Conservation (phyloP, 108 stramenopile genomes). For the Skeletonema marinoi region DNA sequence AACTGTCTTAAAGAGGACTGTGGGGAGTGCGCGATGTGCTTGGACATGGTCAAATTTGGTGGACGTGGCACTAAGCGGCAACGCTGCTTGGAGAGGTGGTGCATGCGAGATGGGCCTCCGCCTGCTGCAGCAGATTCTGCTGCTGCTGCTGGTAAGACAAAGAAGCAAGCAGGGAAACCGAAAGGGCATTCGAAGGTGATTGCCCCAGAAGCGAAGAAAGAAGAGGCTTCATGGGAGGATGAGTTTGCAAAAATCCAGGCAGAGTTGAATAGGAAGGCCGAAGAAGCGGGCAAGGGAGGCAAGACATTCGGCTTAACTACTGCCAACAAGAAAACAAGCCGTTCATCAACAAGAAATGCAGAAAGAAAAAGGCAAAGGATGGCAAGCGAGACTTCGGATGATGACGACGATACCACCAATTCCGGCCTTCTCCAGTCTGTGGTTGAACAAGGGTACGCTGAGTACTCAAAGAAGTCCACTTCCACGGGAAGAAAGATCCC, state of each 20-base stretch:
- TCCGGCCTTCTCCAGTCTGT: neutral
- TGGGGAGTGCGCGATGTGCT: slow-evolving; percentile 53
- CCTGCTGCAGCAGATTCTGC: neutral
- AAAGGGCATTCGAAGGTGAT: neutral
- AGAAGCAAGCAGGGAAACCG: slow-evolving; percentile 1
- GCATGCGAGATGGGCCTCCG: neutral
- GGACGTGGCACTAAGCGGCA: slow-evolving; percentile 39
- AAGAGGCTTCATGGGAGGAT: slow-evolving; percentile 5
- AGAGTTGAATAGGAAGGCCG: slow-evolving; percentile 10
- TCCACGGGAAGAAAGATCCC: neutral
- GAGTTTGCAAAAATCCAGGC: slow-evolving; percentile 5
- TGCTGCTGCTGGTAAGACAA: neutral
- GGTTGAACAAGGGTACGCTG: neutral
- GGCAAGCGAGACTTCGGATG: neutral
- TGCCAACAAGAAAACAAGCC: neutral
- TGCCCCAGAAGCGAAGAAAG: neutral
- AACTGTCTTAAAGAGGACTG: slow-evolving; percentile 50
- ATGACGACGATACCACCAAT: neutral
- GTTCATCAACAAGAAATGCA: neutral
- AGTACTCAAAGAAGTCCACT: neutral
- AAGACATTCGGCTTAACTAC: neutral
- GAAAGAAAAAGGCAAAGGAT: neutral
- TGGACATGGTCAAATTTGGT: slow-evolving; percentile 63
- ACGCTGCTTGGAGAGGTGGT: slow-evolving; percentile 25
- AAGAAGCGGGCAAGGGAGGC: slow-evolving; percentile 2